Base-by-base conservation (phyloP, 2,329 filamentous ascomycete species). In the Microcyclospora tardicrescens region DNA sequence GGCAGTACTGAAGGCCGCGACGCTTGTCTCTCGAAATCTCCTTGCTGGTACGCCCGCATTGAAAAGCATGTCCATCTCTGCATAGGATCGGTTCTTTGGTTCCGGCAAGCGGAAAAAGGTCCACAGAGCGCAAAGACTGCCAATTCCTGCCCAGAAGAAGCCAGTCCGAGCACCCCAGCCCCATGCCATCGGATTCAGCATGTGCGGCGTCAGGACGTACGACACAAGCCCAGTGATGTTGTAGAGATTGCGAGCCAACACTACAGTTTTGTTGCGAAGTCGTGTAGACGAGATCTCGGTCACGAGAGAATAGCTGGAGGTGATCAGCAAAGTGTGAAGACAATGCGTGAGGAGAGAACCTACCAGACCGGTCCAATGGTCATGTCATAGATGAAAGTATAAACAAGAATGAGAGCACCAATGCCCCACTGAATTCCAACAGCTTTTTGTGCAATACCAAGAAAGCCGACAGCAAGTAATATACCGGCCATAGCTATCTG, bases 31-130 rank as follows among this genome's bases (percentile, higher is more conserved):
- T 34, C 43, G 45, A 42, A 56, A 70, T 41, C 64, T 62, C 43
- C 66, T 56, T 1, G 68, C 64, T 15, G 61, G 52, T 9, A 67
- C 52, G 9, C 53, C 48, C 16, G 59, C 53, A 45, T 72, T 66
- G 47, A 77, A 77, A 42, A 77, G 54, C 10, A 68, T 55, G 37
- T 76, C 72, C 2, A 77, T 61, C 55, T 77, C 73, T 29, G 66
- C 69, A 37, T 71, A 68, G 0, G 69, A 71, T 29, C 69, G 41
- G 11, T 40, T 40, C 28, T 48, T 46, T 8, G 48, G 41, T 48
- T 67, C 64, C 1, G 65, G 65, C 2, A 67, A 46, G 12, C 64
- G 52, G 47, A 66, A 67, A 44, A 52, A 68, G 2, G 55, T 57
- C 65, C 64, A 69, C 5, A 62, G 33, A 9, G 60, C 38, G 33